Evolutionary conservation across 2,329 filamentous ascomycete species (phyloP), one percentile per base, ranked within the genome.

Genomic region (Alternaria gansuensis): DNA sequence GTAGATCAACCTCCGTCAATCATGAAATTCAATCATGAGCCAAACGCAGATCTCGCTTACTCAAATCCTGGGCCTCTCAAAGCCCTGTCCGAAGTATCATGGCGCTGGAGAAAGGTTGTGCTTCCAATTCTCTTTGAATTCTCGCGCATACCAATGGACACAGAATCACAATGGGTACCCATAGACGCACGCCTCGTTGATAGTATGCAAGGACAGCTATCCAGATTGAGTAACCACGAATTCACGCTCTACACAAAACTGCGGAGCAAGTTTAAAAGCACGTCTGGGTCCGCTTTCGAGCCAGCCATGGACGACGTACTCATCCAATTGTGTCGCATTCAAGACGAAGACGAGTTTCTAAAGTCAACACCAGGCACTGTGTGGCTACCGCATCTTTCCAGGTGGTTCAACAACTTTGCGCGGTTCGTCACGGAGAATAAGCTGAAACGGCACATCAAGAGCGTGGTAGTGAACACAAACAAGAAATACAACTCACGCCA

Each of bases 381-480:
- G 1, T 76, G 74, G 72, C 62, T 76, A 49, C 75, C 74, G 23
- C 73, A 76, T 50, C 67, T 77, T 9, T 66, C 66, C 10, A 65
- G 37, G 6, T 49, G 21, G 2, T 77, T 75, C 44, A 17, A 52
- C 9, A 41, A 53, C 0, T 73, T 77, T 40, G 44, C 37, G 2
- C 51, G 24, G 1, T 71, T 77, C 23, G 48, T 74, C 0, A 21
- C 34, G 10, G 53, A 61, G 5, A 63, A 75, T 14, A 57, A 64
- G 0, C 55, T 77, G 14, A 72, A 71, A 33, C 62, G 67, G 28
- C 70, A 81, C 53, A 77, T 88, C 26, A 74, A 75, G 31, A 85
- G 80, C 51, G 70, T 87, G 4, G 80, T 84, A 11, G 73, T 84
- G 8, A 73, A 78, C 50, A 79, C 78, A 7, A 70, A 76, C 54